These are phyloP conservation scores for Taiozyma sp. DNA, from an alignment of 1,139 yeast genomes.

Conservation along the genomic window DNA sequence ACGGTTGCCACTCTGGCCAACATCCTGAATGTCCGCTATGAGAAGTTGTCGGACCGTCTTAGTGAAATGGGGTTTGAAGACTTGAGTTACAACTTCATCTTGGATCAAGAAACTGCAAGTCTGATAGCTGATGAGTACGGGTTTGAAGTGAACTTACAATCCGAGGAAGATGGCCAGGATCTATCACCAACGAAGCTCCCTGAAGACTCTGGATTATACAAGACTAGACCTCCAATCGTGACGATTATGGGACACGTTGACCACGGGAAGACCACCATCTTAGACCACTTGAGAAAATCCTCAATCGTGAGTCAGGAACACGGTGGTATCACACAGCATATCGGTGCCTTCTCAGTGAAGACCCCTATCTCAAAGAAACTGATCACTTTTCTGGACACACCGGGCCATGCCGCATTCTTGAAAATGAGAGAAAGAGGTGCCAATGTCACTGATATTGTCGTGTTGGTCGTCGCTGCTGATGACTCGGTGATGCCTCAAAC, in stretches of 20 bases:
- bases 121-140: constrained; percentile 89
- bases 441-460: constrained; percentile 84
- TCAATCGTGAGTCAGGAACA: constrained; percentile 80
- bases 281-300: constrained; percentile 81
- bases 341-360: constrained; percentile 90
- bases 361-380: constrained; percentile 70
- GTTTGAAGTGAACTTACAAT: constrained; percentile 46
- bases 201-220: constrained; percentile 42
- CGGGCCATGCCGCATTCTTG: constrained; percentile 96
- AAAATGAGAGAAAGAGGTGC: constrained; percentile 98
- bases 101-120: constrained; percentile 82
- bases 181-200: constrained; percentile 45
- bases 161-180: constrained; percentile 46
- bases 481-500: constrained; percentile 99
- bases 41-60: constrained; percentile 54
- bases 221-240: constrained; percentile 86
- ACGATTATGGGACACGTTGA: constrained; percentile 99
- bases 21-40: constrained; percentile 60
- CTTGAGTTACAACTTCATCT: constrained; percentile 69
- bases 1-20: constrained; percentile 56
- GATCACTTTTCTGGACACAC: constrained; percentile 92
- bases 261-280: constrained; percentile 94
- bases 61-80: constrained; percentile 72
- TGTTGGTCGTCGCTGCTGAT: constrained; percentile 96
- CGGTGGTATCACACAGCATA: constrained; percentile 98